These are phyloP conservation scores for Cercospora sp. DNA, from an alignment of 2,329 filamentous ascomycete genomes.

Conservation along the genomic window DNA sequence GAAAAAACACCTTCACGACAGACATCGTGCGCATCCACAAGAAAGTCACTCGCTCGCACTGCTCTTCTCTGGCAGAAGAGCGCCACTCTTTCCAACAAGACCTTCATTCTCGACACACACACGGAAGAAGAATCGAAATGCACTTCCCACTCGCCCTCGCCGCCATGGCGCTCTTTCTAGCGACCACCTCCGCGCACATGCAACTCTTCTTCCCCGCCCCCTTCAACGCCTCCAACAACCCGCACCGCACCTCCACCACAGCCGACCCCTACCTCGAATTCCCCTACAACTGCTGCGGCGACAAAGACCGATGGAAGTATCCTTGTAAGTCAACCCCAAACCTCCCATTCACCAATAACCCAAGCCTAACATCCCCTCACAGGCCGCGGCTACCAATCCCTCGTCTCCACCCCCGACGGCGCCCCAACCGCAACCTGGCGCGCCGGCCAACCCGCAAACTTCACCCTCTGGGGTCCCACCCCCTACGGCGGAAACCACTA, in stretches of 20 bases:
- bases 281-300: conserved; percentile 50
- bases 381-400: conserved; percentile 45
- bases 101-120: neutral
- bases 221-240: conserved; percentile 49
- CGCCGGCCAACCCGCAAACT: conserved; percentile 46
- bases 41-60: neutral
- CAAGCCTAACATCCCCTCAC: too few species aligned
- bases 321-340: conserved; percentile 35
- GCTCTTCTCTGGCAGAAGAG: conserved; percentile 8
- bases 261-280: conserved; percentile 45
- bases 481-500: conserved; percentile 43
- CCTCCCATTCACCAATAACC: too few species aligned
- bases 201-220: conserved; percentile 46
- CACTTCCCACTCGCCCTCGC: conserved; percentile 9
- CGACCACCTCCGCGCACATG: conserved; percentile 23
- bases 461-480: conserved; percentile 37
- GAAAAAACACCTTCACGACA: neutral
- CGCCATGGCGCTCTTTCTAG: conserved; percentile 10
- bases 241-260: conserved; percentile 39
- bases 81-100: neutral
- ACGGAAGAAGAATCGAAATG: conserved; percentile 14
- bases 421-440: conserved; percentile 47
- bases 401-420: conserved; percentile 47
- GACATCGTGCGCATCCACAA: neutral
- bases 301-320: conserved; percentile 34